phyloP scores from a whole-genome alignment of 768 basidiomycete species.

The Pleurotus citrinopileatus region DNA sequence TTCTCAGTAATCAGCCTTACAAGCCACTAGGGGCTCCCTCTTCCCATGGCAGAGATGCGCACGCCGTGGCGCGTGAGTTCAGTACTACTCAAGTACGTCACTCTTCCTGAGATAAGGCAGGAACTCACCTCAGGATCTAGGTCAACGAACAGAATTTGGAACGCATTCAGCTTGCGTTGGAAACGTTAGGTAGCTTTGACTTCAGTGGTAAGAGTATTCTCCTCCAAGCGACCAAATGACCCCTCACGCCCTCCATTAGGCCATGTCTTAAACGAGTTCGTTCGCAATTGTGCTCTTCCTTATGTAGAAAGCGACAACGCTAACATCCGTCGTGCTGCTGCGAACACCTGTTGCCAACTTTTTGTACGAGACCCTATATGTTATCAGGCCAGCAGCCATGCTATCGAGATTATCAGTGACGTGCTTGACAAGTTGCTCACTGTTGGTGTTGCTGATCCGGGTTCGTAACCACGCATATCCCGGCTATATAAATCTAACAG shows the following conservation, averaged over 20 bases:
- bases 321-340: slow-evolving; percentile 87
- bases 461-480: slow-evolving; percentile 35
- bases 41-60: slow-evolving; percentile 53
- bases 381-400: slow-evolving; percentile 92
- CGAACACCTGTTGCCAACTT: slow-evolving; percentile 85
- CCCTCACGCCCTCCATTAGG: too few relatives aligned
- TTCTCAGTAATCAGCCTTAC: slow-evolving; percentile 82
- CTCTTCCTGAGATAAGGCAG: neutral
- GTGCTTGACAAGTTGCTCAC: slow-evolving; percentile 96
- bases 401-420: slow-evolving; percentile 95
- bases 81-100: slow-evolving; percentile 42
- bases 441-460: slow-evolving; percentile 94
- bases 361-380: slow-evolving; percentile 96
- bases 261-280: slow-evolving; percentile 93
- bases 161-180: slow-evolving; percentile 76
- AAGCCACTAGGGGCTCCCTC: slow-evolving; percentile 85
- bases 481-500: neutral
- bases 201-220: slow-evolving; percentile 67
- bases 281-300: slow-evolving; percentile 85
- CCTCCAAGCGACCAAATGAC: too few relatives aligned
- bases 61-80: slow-evolving; percentile 47
- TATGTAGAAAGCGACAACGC: slow-evolving; percentile 92
- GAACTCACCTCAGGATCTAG: slow-evolving; percentile 28
- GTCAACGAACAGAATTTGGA: slow-evolving; percentile 64
- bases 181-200: slow-evolving; percentile 88